phyloP scores from a whole-genome alignment of 805 yeast genomes.

The Wickerhamomyces bisporus region DNA sequence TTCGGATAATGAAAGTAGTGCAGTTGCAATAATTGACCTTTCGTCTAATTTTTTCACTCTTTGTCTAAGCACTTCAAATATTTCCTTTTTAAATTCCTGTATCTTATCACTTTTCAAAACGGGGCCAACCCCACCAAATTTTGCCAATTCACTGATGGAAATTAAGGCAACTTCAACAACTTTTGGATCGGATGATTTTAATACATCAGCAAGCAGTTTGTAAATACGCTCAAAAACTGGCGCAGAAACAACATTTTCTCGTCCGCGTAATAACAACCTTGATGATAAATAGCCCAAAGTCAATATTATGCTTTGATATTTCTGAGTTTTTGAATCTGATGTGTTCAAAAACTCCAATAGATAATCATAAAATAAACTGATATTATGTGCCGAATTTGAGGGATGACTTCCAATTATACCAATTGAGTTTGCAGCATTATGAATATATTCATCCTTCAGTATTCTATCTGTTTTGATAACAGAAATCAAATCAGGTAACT shows the following conservation, averaged over 20 bases:
- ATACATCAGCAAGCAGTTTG: neutral
- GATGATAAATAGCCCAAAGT: constrained; percentile 42
- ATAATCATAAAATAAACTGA: constrained; percentile 5
- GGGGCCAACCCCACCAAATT: constrained; percentile 32
- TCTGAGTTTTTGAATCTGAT: constrained; percentile 6
- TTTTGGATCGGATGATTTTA: constrained; percentile 8
- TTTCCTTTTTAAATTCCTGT: constrained; percentile 14
- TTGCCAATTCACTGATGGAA: constrained; percentile 31
- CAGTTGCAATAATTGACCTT: constrained; percentile 48
- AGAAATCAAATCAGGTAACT: constrained; percentile 22
- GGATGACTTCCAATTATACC: constrained; percentile 48
- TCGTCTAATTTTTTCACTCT: constrained; percentile 56
- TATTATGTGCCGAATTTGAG: constrained; percentile 8
- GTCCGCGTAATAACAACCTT: constrained; percentile 28
- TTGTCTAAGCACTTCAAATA: constrained; percentile 29
- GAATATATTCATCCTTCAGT: constrained; percentile 20
- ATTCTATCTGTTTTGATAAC: constrained; percentile 15
- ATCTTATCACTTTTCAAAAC: constrained; percentile 14
- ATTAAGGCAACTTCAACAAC: constrained; percentile 16
- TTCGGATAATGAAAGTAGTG: constrained; percentile 43
- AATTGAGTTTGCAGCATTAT: constrained; percentile 37
- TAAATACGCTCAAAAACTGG: neutral
- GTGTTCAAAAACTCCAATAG: constrained; percentile 8
- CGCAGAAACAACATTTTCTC: constrained; percentile 4
- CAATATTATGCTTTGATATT: constrained; percentile 19